A percentile compares a stretch with the other conserved stretches of the same genome.
Evolutionary conservation across 2,329 filamentous ascomycete genomes (phyloP).

Genomic region (Fusarium chuoi): DNA sequence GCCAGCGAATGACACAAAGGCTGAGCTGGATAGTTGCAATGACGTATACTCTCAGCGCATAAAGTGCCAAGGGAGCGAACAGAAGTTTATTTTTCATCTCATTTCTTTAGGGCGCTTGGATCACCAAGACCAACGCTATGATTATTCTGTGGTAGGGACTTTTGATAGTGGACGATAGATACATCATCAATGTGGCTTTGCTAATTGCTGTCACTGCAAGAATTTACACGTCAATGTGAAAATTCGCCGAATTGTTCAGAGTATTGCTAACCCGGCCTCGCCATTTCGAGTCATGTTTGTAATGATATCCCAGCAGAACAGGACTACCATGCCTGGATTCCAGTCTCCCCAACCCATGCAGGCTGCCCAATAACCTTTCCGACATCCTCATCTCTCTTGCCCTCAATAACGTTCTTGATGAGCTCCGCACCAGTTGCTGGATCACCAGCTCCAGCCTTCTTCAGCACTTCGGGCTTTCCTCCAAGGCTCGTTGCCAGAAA

Average conservation of each 20-base stretch:
- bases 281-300: not conserved
- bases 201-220: not conserved
- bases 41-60: conserved; percentile 26
- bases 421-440: conserved; percentile 51
- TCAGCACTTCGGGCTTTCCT: conserved; percentile 45
- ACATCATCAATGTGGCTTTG: conserved; percentile 37
- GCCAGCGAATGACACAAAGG: conserved; percentile 3
- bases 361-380: conserved; percentile 50
- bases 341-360: conserved; percentile 37
- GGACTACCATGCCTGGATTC: conserved; percentile 48
- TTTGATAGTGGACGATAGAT: not conserved
- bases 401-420: conserved; percentile 54
- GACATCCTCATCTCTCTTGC: conserved; percentile 53
- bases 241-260: not conserved
- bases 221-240: not conserved
- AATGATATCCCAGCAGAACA: not conserved
- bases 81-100: not conserved
- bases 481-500: conserved; percentile 59
- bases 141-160: not conserved
- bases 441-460: conserved; percentile 50
- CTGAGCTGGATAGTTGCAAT: conserved; percentile 12
- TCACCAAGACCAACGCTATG: not conserved
- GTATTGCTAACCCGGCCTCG: not conserved
- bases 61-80: conserved; percentile 12
- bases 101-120: not conserved